These are phyloP conservation scores for Phoma herbarum DNA, from an alignment of 2,329 filamentous ascomycete genomes.

Conservation along the genomic window DNA sequence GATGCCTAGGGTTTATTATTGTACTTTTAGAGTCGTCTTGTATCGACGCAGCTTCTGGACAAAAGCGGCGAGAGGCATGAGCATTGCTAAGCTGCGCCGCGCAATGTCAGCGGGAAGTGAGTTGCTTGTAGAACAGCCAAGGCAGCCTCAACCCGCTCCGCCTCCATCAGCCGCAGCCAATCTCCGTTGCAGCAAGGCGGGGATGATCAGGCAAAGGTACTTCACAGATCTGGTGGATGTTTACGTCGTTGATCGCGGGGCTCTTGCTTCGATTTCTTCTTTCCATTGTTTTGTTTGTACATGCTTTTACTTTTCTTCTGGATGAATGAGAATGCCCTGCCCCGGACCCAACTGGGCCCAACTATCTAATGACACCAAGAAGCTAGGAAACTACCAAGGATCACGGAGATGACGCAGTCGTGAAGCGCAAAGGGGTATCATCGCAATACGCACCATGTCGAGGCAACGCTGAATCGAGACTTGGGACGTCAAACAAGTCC, in stretches of 20 bases:
- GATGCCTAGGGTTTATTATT: conserved; percentile 24
- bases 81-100: conserved; percentile 26
- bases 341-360: conserved; percentile 4
- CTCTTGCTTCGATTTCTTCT: background rate
- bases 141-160: conserved; percentile 41
- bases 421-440: conserved; percentile 39
- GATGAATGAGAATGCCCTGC: background rate
- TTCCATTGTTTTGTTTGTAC: conserved; percentile 27
- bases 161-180: conserved; percentile 28
- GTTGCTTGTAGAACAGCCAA: conserved; percentile 24
- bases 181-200: conserved; percentile 10
- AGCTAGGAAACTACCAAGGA: conserved; percentile 20
- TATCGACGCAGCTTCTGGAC: conserved; percentile 42
- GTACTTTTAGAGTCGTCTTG: conserved; percentile 42
- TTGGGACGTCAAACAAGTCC: conserved; percentile 14
- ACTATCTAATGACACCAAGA: conserved; percentile 23
- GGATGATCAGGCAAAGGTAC: background rate
- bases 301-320: conserved; percentile 26
- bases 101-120: conserved; percentile 20
- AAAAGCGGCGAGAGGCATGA: conserved; percentile 39
- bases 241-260: background rate
- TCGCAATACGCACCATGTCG: conserved; percentile 31
- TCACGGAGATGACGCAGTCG: conserved; percentile 14
- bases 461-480: conserved; percentile 16
- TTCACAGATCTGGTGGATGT: background rate